Evolutionary conservation across 1,284 basidiomycete genomes (phyloP).

Genomic region (Cutaneotrichosporon daszewskae): DNA sequence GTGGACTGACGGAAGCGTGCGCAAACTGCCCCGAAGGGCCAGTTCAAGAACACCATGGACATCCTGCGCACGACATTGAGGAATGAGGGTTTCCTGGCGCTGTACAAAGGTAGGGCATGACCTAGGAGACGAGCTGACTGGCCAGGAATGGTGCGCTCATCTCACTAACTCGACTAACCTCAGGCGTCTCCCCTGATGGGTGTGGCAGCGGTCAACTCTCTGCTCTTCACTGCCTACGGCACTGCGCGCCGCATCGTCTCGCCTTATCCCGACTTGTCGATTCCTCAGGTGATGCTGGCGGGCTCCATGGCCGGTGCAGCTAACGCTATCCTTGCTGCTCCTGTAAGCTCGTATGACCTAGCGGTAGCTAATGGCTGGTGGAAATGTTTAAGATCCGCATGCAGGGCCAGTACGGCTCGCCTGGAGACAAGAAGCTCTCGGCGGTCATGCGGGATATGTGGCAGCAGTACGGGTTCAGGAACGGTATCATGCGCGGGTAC

Average conservation of each 20-base stretch:
- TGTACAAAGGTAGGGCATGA: constrained; percentile 78
- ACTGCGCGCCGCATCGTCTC: constrained; percentile 74
- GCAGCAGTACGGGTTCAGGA: constrained; percentile 70
- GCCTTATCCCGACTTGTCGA: constrained; percentile 73
- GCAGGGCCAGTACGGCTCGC: constrained; percentile 63
- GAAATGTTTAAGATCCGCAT: constrained; percentile 72
- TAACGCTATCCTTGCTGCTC: constrained; percentile 81
- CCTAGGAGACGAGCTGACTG: background rate
- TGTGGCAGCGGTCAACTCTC: constrained; percentile 92
- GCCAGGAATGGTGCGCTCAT: constrained; percentile 14
- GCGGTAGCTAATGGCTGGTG: constrained; percentile 28
- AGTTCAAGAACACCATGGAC: constrained; percentile 86
- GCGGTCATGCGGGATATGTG: constrained; percentile 75
- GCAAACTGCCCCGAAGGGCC: constrained; percentile 49
- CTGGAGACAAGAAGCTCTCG: constrained; percentile 68
- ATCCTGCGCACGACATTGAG: constrained; percentile 71
- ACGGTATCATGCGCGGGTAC: constrained; percentile 92
- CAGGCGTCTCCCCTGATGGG: constrained; percentile 79
- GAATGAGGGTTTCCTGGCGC: constrained; percentile 81
- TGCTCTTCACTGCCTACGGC: constrained; percentile 87
- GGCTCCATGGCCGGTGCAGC: constrained; percentile 86
- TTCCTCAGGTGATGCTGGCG: constrained; percentile 73
- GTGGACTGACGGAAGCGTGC: constrained; percentile 37
- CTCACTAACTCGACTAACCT: background rate
- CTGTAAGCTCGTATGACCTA: constrained; percentile 52